phyloP scores from a whole-genome alignment of 208 protist genomes.

The Trypanosoma boissoni region DNA sequence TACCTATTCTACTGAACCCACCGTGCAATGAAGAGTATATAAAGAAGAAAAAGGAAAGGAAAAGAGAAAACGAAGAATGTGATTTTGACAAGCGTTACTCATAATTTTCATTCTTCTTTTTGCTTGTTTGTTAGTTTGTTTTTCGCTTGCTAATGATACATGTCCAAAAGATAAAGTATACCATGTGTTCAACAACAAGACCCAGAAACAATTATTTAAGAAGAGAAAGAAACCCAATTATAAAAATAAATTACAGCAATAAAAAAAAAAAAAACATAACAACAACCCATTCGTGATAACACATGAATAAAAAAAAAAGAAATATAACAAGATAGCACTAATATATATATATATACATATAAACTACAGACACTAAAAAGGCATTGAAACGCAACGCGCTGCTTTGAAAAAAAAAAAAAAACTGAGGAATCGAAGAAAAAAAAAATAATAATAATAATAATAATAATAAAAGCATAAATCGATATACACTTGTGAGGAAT shows the following conservation, averaged over 20 bases:
- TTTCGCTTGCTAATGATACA: not conserved
- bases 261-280: too few relatives aligned
- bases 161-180: too few relatives aligned
- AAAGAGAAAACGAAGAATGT: slow-evolving; percentile 9
- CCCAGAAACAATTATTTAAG: too few relatives aligned
- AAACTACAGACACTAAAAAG: slow-evolving; percentile 26
- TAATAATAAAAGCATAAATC: not conserved
- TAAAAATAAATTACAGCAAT: too few relatives aligned
- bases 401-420: slow-evolving; percentile 16
- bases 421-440: not conserved
- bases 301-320: too few relatives aligned
- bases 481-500: too few relatives aligned
- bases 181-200: too few relatives aligned
- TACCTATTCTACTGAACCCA: too few relatives aligned
- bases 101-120: slow-evolving; percentile 13
- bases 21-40: slow-evolving; percentile 19
- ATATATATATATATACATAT: slow-evolving; percentile 15
- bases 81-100: slow-evolving; percentile 5
- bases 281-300: too few relatives aligned
- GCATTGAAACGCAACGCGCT: slow-evolving; percentile 9
- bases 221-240: too few relatives aligned
- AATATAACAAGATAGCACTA: not conserved
- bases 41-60: slow-evolving; percentile 11
- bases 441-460: slow-evolving; percentile 8
- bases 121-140: slow-evolving; percentile 8